Evolutionary conservation across 73 alveolate species (phyloP).

Genomic region (Paramecium pentaurelia): DNA sequence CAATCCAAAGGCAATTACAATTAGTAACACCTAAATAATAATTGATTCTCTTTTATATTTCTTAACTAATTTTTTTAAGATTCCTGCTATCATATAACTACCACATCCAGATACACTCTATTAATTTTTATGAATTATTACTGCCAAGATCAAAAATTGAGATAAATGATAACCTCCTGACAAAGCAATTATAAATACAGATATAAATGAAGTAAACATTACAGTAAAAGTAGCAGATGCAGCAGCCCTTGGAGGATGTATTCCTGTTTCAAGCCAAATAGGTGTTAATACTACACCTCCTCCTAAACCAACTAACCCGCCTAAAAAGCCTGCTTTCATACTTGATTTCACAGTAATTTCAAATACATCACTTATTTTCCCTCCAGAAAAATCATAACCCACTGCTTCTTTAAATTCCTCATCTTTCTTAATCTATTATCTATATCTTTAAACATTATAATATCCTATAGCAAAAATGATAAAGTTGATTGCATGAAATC

Average conservation of each 20-base stretch:
- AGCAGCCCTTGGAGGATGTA: slow-evolving; percentile 69
- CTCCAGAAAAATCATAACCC: background rate
- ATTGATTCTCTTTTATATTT: slow-evolving; percentile 29
- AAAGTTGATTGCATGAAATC: background rate
- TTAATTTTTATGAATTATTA: background rate
- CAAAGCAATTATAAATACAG: background rate
- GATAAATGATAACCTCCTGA: background rate
- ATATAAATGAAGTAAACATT: slow-evolving; percentile 65
- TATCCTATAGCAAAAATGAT: background rate
- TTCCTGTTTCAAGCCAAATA: slow-evolving; percentile 71
- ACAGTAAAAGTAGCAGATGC: slow-evolving; percentile 40
- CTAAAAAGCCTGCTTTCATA: slow-evolving; percentile 1
- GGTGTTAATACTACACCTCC: slow-evolving; percentile 86
- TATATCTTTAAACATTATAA: slow-evolving; percentile 17
- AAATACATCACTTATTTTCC: background rate
- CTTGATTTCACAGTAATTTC: slow-evolving; percentile 4
- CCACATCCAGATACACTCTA: background rate
- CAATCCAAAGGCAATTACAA: slow-evolving; percentile 6
- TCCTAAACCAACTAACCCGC: slow-evolving; percentile 83
- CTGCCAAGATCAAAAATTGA: background rate
- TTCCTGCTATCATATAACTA: background rate
- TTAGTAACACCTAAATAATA: background rate
- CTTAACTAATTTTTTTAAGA: background rate
- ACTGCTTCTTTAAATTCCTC: background rate
- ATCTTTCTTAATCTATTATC: background rate